phyloP scores from a whole-genome alignment of 108 stramenopile species.

The Cylindrotheca fusiformis region DNA sequence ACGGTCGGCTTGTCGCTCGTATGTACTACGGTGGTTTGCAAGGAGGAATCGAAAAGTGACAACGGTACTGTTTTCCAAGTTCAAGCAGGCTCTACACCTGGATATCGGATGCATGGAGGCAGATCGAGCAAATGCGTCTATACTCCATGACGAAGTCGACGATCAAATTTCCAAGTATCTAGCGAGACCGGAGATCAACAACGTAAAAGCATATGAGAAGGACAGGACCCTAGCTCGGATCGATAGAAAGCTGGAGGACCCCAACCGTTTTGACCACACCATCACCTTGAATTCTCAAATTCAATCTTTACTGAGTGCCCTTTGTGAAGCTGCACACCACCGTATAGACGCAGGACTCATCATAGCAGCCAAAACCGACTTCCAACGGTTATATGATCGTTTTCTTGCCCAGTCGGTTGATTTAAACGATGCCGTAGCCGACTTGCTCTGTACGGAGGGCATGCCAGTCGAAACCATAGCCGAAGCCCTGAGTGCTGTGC shows the following conservation, averaged over 20 bases:
- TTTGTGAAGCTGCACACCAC: conserved; percentile 1
- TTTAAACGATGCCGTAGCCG: conserved; percentile 1
- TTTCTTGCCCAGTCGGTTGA: conserved; percentile 7
- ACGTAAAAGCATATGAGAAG: neutral
- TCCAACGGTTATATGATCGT: conserved; percentile 7
- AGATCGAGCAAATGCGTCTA: neutral
- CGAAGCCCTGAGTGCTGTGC: conserved; percentile 12
- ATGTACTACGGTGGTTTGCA: conserved; percentile 43
- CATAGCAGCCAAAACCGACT: conserved; percentile 23
- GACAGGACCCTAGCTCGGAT: conserved; percentile 33
- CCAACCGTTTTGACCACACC: neutral
- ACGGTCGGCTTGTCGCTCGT: conserved; percentile 20
- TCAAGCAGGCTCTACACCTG: neutral
- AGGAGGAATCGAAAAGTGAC: conserved; percentile 25
- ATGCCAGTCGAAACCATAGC: neutral
- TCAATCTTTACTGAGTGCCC: conserved; percentile 16
- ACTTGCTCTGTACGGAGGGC: conserved; percentile 3
- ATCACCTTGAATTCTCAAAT: conserved; percentile 17
- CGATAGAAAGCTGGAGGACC: conserved; percentile 20
- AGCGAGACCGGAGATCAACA: neutral
- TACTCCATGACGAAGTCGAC: neutral
- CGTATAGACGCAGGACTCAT: conserved; percentile 1
- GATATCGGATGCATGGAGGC: conserved; percentile 11
- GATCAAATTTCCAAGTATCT: neutral
- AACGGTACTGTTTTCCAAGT: conserved; percentile 14